Conservation (phyloP, 2,329 filamentous ascomycete species). For the Colletotrichum spinosum region DNA sequence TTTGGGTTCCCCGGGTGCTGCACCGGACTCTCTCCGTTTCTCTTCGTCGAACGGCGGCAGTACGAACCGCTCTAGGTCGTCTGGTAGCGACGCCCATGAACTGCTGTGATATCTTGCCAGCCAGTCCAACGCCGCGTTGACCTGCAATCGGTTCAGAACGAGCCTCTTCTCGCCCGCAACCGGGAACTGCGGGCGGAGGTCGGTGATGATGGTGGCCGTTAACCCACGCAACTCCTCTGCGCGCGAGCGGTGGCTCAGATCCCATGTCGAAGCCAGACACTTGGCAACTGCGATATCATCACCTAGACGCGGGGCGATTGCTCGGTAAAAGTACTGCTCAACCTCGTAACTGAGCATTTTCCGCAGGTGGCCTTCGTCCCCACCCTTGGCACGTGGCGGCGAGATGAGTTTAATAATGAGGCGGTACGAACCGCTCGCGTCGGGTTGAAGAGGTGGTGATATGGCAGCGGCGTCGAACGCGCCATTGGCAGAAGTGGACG, state of each 20-base stretch:
- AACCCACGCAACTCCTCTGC: constrained; percentile 50
- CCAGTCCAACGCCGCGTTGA: constrained; percentile 69
- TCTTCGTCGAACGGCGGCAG: constrained; percentile 68
- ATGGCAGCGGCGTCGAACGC: background rate
- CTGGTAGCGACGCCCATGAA: constrained; percentile 56
- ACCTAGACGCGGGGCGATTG: constrained; percentile 62
- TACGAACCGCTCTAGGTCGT: constrained; percentile 51
- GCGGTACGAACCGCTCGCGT: constrained; percentile 43
- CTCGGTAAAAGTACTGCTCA: constrained; percentile 73
- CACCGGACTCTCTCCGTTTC: constrained; percentile 41
- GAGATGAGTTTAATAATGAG: constrained; percentile 72
- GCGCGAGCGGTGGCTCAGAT: constrained; percentile 41
- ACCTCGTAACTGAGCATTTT: constrained; percentile 76
- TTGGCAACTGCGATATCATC: constrained; percentile 59
- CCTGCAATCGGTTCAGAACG: constrained; percentile 59
- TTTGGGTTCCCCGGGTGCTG: constrained; percentile 39
- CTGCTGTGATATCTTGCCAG: constrained; percentile 70
- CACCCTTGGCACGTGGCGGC: constrained; percentile 52
- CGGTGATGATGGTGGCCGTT: constrained; percentile 68
- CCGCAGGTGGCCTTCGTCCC: constrained; percentile 71
- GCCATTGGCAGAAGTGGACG: constrained; percentile 15
- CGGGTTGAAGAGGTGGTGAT: constrained; percentile 37
- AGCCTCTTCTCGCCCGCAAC: constrained; percentile 66
- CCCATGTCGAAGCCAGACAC: constrained; percentile 59
- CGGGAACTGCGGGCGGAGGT: constrained; percentile 65